These are phyloP conservation scores for Sugiyamaella qingdaonensis DNA, from an alignment of 805 yeast genomes.

Conservation along the genomic window DNA sequence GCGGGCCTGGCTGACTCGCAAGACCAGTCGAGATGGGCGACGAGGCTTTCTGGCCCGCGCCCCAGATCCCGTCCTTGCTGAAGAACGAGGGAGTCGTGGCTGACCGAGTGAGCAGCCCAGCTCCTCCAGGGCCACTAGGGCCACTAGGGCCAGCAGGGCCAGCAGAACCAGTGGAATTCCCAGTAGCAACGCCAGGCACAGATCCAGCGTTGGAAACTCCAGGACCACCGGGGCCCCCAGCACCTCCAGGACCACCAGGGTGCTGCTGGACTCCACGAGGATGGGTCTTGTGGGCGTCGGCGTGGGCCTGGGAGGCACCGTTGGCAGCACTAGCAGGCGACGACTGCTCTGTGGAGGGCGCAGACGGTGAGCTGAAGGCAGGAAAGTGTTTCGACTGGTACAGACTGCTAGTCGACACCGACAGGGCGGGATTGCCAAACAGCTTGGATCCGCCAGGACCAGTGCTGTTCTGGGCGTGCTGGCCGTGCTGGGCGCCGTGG, in stretches of 20 bases:
- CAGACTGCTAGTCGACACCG: background rate
- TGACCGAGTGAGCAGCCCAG: background rate
- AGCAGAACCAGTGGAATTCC: background rate
- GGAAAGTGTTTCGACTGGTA: constrained; percentile 12
- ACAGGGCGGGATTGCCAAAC: background rate
- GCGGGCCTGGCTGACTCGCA: background rate
- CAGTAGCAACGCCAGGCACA: constrained; percentile 12
- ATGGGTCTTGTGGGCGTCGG: background rate
- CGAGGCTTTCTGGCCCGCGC: background rate
- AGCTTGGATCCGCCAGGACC: constrained; percentile 1
- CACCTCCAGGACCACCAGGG: background rate
- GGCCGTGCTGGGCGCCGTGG: constrained; percentile 2
- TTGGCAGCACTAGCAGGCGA: constrained; percentile 3
- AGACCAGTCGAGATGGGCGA: background rate
- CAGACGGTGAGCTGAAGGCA: background rate
- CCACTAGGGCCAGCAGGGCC: constrained; percentile 1
- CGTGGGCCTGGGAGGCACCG: background rate
- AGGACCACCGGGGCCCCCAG: background rate
- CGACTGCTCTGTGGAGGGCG: constrained; percentile 6
- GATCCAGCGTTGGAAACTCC: constrained; percentile 4
- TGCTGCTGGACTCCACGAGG: too few species aligned
- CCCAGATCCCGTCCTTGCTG: constrained; percentile 3
- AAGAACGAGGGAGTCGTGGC: constrained; percentile 7
- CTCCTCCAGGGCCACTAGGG: background rate
- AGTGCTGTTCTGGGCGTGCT: background rate